Base-by-base conservation (phyloP, 768 basidiomycete species). In the Boletus sp. region DNA sequence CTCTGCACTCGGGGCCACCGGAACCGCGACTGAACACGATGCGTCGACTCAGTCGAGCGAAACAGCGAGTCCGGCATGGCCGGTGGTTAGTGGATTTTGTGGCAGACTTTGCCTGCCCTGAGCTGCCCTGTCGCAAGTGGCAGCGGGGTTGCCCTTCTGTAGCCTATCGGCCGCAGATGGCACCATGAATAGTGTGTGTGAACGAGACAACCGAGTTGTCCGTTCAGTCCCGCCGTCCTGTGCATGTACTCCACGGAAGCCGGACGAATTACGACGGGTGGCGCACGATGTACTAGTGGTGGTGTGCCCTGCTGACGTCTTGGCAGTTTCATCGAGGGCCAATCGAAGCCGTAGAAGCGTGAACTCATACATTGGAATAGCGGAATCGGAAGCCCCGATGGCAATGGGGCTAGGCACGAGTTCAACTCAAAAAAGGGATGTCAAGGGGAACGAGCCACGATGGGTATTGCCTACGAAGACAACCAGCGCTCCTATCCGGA, bases 341-440 rank as follows among this genome's bases (percentile, higher is more conserved):
- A 54, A 58, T 67, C 50, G 64, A 67, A 67, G 67, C 20, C n/a
- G 12, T 30, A 33, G 54, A 66, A 63, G 60, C 44, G 41, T 15
- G 42, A 51, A 30, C 2, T 41, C 28, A 33, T 42, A 57, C 53
- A 36, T 52, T 65, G 51, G 60, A 49, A 63, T 32, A 67, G 50
- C 67, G 68, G 67, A 63, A 58, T 59, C 68, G 67, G 65, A 68
- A 70, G 58, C 7, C 60, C 67, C 67, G 67, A 68, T 68, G 62
- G 60, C 52, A 29, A 60, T 62, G 65, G 67, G 49, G 59, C 63
- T 62, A 64, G 63, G 68, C 65, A 62, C 40, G 54, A 32, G 48
- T 54, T 37, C 47, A 50, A 30, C 65, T 60, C 60, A 29, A 67
- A 68, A 63, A 52, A 40, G 51, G 67, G 59, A 58, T 35, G 54